Evolutionary conservation across 2,329 filamentous ascomycete species (phyloP).

Genomic region (Aspergillus calidoustus): DNA sequence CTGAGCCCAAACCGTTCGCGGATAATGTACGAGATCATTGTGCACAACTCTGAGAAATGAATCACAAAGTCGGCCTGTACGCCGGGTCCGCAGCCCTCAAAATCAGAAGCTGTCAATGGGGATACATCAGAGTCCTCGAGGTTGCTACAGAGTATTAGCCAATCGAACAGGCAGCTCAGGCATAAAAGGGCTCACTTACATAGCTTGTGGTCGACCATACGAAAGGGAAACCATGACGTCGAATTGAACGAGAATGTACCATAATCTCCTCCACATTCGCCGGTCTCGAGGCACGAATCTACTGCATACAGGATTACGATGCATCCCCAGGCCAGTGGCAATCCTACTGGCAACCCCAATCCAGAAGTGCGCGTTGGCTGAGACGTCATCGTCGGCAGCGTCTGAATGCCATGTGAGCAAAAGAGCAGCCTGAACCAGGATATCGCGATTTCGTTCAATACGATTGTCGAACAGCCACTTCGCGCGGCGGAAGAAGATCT

Average conservation of each 20-base stretch:
- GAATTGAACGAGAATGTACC: slow-evolving; percentile 51
- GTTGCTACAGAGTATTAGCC: slow-evolving; percentile 37
- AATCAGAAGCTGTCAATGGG: slow-evolving; percentile 50
- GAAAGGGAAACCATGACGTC: slow-evolving; percentile 50
- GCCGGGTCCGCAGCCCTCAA: slow-evolving; percentile 51
- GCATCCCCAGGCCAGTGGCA: slow-evolving; percentile 61
- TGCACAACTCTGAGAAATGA: slow-evolving; percentile 55
- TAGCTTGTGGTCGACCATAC: slow-evolving; percentile 58
- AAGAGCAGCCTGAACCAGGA: slow-evolving; percentile 59
- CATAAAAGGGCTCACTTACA: slow-evolving; percentile 38
- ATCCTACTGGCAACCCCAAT: slow-evolving; percentile 58
- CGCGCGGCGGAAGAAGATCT: slow-evolving; percentile 57
- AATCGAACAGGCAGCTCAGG: background rate
- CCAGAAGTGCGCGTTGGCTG: slow-evolving; percentile 59
- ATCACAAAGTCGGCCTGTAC: slow-evolving; percentile 53
- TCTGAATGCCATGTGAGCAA: slow-evolving; percentile 62
- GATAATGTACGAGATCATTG: slow-evolving; percentile 54
- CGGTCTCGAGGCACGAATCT: slow-evolving; percentile 47
- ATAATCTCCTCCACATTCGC: slow-evolving; percentile 49
- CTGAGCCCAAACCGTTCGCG: slow-evolving; percentile 48
- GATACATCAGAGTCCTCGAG: slow-evolving; percentile 58
- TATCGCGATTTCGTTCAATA: slow-evolving; percentile 58
- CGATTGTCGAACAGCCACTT: slow-evolving; percentile 60
- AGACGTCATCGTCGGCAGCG: slow-evolving; percentile 57
- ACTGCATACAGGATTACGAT: slow-evolving; percentile 48